Evolutionary conservation across 352 stramenopile species (phyloP), one percentile per base, ranked within the genome.

Genomic region (Phytophthora rubi): DNA sequence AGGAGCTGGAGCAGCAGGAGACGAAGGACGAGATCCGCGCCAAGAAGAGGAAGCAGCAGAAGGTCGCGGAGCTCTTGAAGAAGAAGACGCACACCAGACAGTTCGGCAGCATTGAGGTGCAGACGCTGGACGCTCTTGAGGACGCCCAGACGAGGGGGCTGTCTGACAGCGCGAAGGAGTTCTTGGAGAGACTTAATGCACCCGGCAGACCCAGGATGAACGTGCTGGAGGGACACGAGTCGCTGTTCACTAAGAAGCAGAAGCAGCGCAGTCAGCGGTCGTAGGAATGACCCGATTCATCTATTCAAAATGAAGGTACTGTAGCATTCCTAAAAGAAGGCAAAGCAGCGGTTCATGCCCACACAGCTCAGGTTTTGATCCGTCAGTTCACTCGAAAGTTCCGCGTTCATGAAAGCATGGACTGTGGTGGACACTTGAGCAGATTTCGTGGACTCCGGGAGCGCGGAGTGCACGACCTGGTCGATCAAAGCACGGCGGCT

Each of bases 371-470:
- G 9, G 7, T 39, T 52, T 52, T 62, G 85, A 73, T 97, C 97
- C 61, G 99, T 99, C 44, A 99, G 77, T 73, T 99, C 97, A 69
- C 94, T 94, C 61, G 97, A 97, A 60, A 99, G 80, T 63, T 99
- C 97, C 15, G 97, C 97, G 62, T 98, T 98, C 97, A 99, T 99
- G 83, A 99, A 99, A 30, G 98, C 98, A 79, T 99, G 99, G 10
- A 99, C 97, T 37, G 98, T 99, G 49, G 94, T 98, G 39, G 97
- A 99, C 44, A 99, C 98, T 79, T 99, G 96, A 73, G 99, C 97
- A 9, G 97, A 94, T 74, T 98, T 98, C 75, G 97, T 94, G 53
- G 94, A 98, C 77, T 99, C 98, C 8, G 98, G 98, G 45, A 99
- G 92, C 44, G 97, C 98, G 65, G 97, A 99, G 78, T 99, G 97